phyloP scores from a whole-genome alignment of 1,284 basidiomycete species.

The Cystobasidiaceae sp. region DNA sequence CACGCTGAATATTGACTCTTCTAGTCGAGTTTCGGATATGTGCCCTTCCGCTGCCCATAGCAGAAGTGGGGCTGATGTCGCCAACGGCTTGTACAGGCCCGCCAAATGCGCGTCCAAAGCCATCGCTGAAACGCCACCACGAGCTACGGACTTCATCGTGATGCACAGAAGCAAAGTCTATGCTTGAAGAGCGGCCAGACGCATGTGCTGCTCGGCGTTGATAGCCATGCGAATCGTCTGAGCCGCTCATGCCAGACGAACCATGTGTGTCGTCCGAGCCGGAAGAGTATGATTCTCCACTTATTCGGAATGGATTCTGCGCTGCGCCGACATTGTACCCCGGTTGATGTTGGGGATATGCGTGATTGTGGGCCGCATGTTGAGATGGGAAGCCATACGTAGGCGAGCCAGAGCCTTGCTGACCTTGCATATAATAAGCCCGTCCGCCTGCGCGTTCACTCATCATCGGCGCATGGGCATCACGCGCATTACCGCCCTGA shows the following conservation, averaged over 20 bases:
- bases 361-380: not conserved
- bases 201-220: not conserved
- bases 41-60: slow-evolving; percentile 3
- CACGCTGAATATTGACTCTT: slow-evolving; percentile 28
- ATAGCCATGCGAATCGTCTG: slow-evolving; percentile 20
- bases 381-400: slow-evolving; percentile 7
- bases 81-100: not conserved
- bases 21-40: slow-evolving; percentile 14
- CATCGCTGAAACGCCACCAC: slow-evolving; percentile 29
- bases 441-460: not conserved
- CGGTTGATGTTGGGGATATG: not conserved
- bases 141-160: slow-evolving; percentile 20
- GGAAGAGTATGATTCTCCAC: slow-evolving; percentile 2
- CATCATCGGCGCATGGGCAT: slow-evolving; percentile 1
- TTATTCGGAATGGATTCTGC: slow-evolving; percentile 11
- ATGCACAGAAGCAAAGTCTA: slow-evolving; percentile 23
- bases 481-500: slow-evolving; percentile 7
- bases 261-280: not conserved
- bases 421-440: not conserved
- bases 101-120: slow-evolving; percentile 22
- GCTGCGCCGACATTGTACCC: not conserved
- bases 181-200: slow-evolving; percentile 20
- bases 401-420: not conserved
- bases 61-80: slow-evolving; percentile 3
- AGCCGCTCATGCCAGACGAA: not conserved